phyloP scores from a whole-genome alignment of 805 yeast genomes.

The Wickerhamomyces alni region DNA sequence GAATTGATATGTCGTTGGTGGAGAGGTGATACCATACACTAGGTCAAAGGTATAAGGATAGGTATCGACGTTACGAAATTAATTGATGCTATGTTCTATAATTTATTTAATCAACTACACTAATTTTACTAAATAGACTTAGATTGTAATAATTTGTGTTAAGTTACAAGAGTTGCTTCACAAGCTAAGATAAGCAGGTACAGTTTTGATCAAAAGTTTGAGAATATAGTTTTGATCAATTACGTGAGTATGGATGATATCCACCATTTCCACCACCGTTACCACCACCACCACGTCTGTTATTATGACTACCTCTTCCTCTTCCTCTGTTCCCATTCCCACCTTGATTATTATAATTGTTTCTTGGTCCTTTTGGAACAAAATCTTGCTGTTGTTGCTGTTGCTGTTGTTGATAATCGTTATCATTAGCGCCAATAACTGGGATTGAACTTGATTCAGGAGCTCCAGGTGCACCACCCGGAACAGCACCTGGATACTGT shows the following conservation, averaged over 20 bases:
- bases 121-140: too few species aligned
- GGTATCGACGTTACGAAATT: too few species aligned
- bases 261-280: too few species aligned
- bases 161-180: too few species aligned
- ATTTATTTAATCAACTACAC: too few species aligned
- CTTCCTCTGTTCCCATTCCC: conserved; percentile 14
- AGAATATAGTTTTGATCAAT: not conserved
- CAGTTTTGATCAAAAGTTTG: too few species aligned
- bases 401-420: not conserved
- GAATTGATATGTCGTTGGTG: too few species aligned
- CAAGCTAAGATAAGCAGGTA: too few species aligned
- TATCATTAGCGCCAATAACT: not conserved
- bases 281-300: conserved; percentile 26
- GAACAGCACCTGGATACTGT: too few species aligned
- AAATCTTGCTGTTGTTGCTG: conserved; percentile 11
- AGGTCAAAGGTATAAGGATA: too few species aligned
- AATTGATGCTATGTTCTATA: not conserved
- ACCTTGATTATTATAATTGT: conserved; percentile 25
- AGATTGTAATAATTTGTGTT: too few species aligned
- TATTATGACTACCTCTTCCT: conserved; percentile 15
- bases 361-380: conserved; percentile 50
- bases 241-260: conserved; percentile 35
- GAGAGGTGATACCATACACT: too few species aligned
- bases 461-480: conserved; percentile 2
- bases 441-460: conserved; percentile 7